Conservation (phyloP, 2,329 filamentous ascomycete genomes). For the Aspergillus sp. region DNA sequence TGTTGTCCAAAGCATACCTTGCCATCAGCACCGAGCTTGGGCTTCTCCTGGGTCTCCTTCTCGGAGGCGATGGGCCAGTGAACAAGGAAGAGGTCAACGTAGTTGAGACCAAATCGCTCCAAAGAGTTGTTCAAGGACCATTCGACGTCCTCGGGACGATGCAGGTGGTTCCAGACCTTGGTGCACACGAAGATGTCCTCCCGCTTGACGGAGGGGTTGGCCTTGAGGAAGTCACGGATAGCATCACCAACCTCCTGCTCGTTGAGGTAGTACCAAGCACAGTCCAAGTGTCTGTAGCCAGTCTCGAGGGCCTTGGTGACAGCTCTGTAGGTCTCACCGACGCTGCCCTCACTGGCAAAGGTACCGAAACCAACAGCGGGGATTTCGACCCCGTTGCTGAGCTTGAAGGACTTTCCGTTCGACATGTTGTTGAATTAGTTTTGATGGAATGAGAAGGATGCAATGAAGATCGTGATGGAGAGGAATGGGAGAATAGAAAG, state of each 20-base stretch:
- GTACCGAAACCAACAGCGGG: conserved; percentile 63
- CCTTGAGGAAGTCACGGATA: conserved; percentile 51
- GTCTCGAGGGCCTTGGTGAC: conserved; percentile 45
- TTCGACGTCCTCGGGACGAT: conserved; percentile 42
- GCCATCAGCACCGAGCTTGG: conserved; percentile 48
- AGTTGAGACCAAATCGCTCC: conserved; percentile 61
- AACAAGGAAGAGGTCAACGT: conserved; percentile 65
- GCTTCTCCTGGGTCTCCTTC: conserved; percentile 44
- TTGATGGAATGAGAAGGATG: conserved; percentile 3
- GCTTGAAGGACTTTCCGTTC: conserved; percentile 46
- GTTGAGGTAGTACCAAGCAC: conserved; percentile 53
- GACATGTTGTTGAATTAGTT: conserved; percentile 45
- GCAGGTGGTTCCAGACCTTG: conserved; percentile 52
- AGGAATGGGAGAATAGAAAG: conserved; percentile 3
- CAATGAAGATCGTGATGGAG: conserved; percentile 2
- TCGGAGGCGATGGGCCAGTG: conserved; percentile 50
- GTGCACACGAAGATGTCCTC: conserved; percentile 49
- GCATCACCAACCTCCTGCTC: conserved; percentile 51
- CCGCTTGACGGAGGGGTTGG: conserved; percentile 43
- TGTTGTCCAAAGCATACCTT: conserved; percentile 33
- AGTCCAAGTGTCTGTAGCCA: conserved; percentile 54
- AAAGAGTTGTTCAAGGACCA: conserved; percentile 58
- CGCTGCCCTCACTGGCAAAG: conserved; percentile 61
- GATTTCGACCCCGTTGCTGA: conserved; percentile 57
- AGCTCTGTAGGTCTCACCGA: conserved; percentile 55